Evolutionary conservation across 1,284 basidiomycete genomes (phyloP).

Genomic region (Melanopsichium pennsylvanicum): DNA sequence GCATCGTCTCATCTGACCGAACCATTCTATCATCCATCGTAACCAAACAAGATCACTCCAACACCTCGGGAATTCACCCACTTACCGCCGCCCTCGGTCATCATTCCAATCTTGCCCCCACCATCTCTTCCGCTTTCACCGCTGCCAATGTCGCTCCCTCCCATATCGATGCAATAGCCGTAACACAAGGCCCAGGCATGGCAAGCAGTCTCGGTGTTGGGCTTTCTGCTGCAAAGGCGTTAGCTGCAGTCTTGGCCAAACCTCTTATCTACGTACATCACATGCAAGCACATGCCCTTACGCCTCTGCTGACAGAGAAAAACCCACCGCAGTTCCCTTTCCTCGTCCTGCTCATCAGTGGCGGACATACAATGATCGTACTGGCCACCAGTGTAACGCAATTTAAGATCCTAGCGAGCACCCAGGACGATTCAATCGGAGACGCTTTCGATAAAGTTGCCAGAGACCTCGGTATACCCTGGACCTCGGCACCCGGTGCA

Average conservation of each 20-base stretch:
- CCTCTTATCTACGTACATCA: conserved; percentile 63
- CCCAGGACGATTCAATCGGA: conserved; percentile 61
- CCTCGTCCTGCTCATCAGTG: conserved; percentile 60
- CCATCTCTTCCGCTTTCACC: conserved; percentile 45
- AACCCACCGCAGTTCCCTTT: conserved; percentile 55
- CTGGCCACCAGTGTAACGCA: conserved; percentile 34
- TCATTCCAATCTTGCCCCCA: conserved; percentile 47
- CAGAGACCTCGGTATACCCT: conserved; percentile 48
- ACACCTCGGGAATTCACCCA: conserved; percentile 59
- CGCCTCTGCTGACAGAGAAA: conserved; percentile 36
- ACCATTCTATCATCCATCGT: conserved; percentile 55
- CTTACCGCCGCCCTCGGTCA: conserved; percentile 53
- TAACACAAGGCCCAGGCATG: conserved; percentile 64
- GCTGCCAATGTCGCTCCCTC: conserved; percentile 16
- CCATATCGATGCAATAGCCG: conserved; percentile 61
- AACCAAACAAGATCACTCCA: conserved; percentile 57
- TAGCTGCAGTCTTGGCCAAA: conserved; percentile 47
- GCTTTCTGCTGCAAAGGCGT: conserved; percentile 53
- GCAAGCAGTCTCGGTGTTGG: conserved; percentile 54
- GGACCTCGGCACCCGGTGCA: conserved; percentile 58
- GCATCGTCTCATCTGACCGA: conserved; percentile 51
- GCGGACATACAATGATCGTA: conserved; percentile 63
- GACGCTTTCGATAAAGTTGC: conserved; percentile 64
- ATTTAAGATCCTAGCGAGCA: conserved; percentile 56
- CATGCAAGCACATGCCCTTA: conserved; percentile 55